Evolutionary conservation across 2,329 filamentous ascomycete genomes (phyloP).

Genomic region (Volutella citrinella): DNA sequence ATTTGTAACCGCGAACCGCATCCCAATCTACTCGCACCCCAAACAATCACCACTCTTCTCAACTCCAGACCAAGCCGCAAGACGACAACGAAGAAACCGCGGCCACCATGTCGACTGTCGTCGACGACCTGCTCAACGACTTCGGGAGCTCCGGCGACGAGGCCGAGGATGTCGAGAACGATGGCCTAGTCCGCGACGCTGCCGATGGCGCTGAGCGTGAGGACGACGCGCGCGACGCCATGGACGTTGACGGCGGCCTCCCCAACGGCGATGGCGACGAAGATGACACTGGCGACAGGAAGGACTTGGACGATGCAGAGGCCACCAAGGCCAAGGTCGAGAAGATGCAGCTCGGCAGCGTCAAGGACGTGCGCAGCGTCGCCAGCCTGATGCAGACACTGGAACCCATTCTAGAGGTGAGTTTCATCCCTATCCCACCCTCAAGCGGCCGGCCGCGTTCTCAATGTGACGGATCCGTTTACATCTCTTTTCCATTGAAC

Average conservation of each 20-base stretch:
- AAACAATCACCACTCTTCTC: too few species aligned
- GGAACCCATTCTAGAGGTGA: slow-evolving; percentile 78
- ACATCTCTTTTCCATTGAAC: slow-evolving; percentile 54
- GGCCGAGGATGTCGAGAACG: slow-evolving; percentile 58
- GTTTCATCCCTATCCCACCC: slow-evolving; percentile 34
- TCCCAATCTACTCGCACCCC: too few species aligned
- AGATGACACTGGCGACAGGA: slow-evolving; percentile 37
- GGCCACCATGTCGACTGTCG: slow-evolving; percentile 76
- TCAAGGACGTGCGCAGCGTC: slow-evolving; percentile 77
- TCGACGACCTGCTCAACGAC: slow-evolving; percentile 87
- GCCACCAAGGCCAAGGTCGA: slow-evolving; percentile 76
- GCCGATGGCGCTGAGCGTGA: slow-evolving; percentile 45
- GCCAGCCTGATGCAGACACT: slow-evolving; percentile 78
- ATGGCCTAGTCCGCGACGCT: slow-evolving; percentile 42
- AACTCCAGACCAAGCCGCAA: too few species aligned
- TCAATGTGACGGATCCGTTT: slow-evolving; percentile 47
- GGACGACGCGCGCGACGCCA: slow-evolving; percentile 49
- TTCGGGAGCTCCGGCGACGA: slow-evolving; percentile 66
- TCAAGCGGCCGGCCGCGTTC: slow-evolving; percentile 14
- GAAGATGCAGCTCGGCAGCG: slow-evolving; percentile 71
- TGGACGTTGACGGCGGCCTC: slow-evolving; percentile 37
- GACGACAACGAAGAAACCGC: too few species aligned
- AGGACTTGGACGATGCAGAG: slow-evolving; percentile 61
- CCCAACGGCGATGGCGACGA: slow-evolving; percentile 52
- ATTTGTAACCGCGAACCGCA: too few species aligned